These are phyloP conservation scores for Wallacemonas collosoma DNA, from an alignment of 208 protist genomes.

Conservation along the genomic window DNA sequence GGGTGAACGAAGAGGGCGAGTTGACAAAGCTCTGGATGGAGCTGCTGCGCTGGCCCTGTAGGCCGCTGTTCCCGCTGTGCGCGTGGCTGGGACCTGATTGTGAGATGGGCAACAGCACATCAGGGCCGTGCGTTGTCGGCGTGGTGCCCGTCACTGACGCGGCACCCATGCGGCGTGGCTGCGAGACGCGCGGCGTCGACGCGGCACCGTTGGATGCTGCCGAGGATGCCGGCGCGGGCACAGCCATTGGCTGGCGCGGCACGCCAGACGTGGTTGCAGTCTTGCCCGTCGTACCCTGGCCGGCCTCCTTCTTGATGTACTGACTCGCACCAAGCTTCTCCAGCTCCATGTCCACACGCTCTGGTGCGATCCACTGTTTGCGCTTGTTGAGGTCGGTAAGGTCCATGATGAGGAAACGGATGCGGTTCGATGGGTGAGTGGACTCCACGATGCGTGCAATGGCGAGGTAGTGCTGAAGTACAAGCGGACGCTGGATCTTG, in stretches of 20 bases:
- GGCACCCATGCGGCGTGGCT: constrained; percentile 16
- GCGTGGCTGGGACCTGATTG: not conserved
- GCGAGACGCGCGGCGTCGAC: constrained; percentile 10
- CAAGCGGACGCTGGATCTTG: constrained; percentile 32
- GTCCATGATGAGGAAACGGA: constrained; percentile 87
- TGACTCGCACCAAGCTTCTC: constrained; percentile 3
- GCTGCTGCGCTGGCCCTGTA: not conserved
- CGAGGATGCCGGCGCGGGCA: not conserved
- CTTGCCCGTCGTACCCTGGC: not conserved
- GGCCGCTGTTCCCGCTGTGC: not conserved
- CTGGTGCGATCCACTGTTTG: constrained; percentile 42
- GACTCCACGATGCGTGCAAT: constrained; percentile 62
- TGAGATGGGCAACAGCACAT: constrained; percentile 3
- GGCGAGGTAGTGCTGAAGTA: constrained; percentile 54
- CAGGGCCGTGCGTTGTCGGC: not conserved
- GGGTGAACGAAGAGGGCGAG: not conserved
- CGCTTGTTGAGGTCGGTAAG: constrained; percentile 53
- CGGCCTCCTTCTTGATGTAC: constrained; percentile 7
- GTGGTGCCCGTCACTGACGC: not conserved
- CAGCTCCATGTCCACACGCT: constrained; percentile 17
- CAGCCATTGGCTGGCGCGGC: not conserved
- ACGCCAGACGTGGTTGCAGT: not conserved
- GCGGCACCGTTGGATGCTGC: not conserved
- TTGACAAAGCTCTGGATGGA: constrained; percentile 4
- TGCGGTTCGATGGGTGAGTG: constrained; percentile 64